A percentile compares a stretch with the other conserved stretches of the same genome.
Conservation (phyloP, 2,329 filamentous ascomycete species). For the Torrubiella hemipterigena region DNA sequence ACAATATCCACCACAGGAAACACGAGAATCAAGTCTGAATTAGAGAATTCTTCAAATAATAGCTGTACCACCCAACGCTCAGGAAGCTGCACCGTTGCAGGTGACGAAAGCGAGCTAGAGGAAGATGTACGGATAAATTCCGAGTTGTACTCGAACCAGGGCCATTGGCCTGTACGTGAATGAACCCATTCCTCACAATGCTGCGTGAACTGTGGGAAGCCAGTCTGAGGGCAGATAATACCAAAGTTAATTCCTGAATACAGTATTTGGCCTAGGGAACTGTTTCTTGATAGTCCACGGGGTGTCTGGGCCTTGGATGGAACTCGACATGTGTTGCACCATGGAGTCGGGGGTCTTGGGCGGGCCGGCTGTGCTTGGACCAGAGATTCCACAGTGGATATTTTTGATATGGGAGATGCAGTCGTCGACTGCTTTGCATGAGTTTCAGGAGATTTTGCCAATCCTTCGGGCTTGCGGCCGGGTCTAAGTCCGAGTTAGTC, state of each 20-base stretch:
- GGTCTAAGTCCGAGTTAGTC: too few relatives aligned
- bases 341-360: too few relatives aligned
- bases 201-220: constrained; percentile 35
- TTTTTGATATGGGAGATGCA: too few relatives aligned
- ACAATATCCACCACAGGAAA: constrained; percentile 36
- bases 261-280: neutral
- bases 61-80: constrained; percentile 12
- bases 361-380: too few relatives aligned
- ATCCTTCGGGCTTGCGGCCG: too few relatives aligned
- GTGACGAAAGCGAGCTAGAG: too few relatives aligned
- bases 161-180: constrained; percentile 25
- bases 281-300: constrained; percentile 1
- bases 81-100: constrained; percentile 6
- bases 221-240: constrained; percentile 31
- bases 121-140: constrained; percentile 2
- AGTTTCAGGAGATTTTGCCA: too few relatives aligned
- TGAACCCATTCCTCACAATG: constrained; percentile 36
- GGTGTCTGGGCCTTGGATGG: too few relatives aligned
- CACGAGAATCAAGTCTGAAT: constrained; percentile 25
- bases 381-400: too few relatives aligned
- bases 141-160: constrained; percentile 9
- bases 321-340: too few relatives aligned
- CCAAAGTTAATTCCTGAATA: constrained; percentile 28
- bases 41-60: constrained; percentile 11
- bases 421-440: too few relatives aligned